Percentiles rank a stretch among this genome's conserved stretches.
phyloP scores from a whole-genome alignment of 2,329 filamentous ascomycete genomes.

The Aspergillus terreus region DNA sequence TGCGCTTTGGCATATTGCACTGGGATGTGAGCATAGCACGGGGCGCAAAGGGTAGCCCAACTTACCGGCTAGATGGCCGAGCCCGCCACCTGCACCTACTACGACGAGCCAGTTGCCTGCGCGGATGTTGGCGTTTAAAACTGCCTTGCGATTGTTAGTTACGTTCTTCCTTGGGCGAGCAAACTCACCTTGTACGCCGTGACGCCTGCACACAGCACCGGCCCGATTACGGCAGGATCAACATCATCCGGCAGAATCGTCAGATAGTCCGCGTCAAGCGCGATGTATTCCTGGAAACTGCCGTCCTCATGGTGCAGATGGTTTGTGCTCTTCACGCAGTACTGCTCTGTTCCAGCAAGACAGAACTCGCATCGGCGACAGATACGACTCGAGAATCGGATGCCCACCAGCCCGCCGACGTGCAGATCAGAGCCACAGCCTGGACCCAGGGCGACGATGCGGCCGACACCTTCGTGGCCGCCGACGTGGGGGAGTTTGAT shows the following conservation, averaged over 20 bases:
- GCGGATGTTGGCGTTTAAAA: constrained; percentile 39
- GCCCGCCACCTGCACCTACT: constrained; percentile 45
- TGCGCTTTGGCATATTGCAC: constrained; percentile 45
- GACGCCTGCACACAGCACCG: constrained; percentile 44
- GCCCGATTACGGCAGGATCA: constrained; percentile 39
- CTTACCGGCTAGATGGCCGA: constrained; percentile 45
- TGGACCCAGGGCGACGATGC: constrained; percentile 39
- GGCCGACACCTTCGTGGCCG: constrained; percentile 45
- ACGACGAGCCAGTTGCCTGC: constrained; percentile 42
- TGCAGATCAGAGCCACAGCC: constrained; percentile 32
- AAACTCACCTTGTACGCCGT: constrained; percentile 40
- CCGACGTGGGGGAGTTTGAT: constrained; percentile 47
- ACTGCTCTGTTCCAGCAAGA: constrained; percentile 38
- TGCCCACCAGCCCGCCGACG: constrained; percentile 41
- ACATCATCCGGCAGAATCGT: constrained; percentile 42
- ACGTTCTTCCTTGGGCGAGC: background rate
- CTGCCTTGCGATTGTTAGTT: constrained; percentile 27
- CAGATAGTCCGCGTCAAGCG: constrained; percentile 43
- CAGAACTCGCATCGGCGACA: constrained; percentile 45
- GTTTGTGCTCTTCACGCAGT: constrained; percentile 41
- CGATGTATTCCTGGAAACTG: constrained; percentile 45
- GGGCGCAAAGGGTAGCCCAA: background rate
- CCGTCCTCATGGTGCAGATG: constrained; percentile 47
- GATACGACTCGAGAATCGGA: constrained; percentile 41
- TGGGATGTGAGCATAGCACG: constrained; percentile 12